Conservation (phyloP, 805 yeast genomes). For the Candida ipomoeae region DNA sequence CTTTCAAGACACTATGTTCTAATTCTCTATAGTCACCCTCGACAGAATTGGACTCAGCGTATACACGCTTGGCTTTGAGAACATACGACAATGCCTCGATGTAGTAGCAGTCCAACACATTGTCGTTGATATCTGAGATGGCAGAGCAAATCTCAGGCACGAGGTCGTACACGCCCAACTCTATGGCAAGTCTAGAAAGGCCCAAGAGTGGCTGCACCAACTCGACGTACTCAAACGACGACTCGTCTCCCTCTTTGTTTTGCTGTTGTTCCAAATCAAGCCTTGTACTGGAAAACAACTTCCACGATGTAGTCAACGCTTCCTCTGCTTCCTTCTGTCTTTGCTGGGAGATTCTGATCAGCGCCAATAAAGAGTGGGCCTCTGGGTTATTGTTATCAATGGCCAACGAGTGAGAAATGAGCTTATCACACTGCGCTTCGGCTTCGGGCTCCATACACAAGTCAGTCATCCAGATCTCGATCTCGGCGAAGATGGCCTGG, state of each 20-base stretch:
- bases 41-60: conserved; percentile 25
- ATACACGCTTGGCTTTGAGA: conserved; percentile 34
- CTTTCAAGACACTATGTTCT: conserved; percentile 19
- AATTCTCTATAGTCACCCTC: conserved; percentile 41
- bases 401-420: conserved; percentile 60
- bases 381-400: conserved; percentile 67
- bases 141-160: conserved; percentile 62
- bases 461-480: conserved; percentile 98
- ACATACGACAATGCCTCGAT: conserved; percentile 74
- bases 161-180: conserved; percentile 65
- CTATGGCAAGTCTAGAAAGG: conserved; percentile 70
- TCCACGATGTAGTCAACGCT: conserved; percentile 71
- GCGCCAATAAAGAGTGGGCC: conserved; percentile 75
- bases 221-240: conserved; percentile 52
- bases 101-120: conserved; percentile 75
- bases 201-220: conserved; percentile 70
- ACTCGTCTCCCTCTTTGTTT: conserved; percentile 29
- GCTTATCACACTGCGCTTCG: conserved; percentile 69
- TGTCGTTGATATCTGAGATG: conserved; percentile 78
- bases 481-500: conserved; percentile 76
- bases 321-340: conserved; percentile 64
- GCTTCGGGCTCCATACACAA: conserved; percentile 92
- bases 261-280: conserved; percentile 42
- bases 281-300: conserved; percentile 53
- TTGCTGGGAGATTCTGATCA: conserved; percentile 87